Base-by-base conservation (phyloP, 768 basidiomycete genomes). In the Mycena maculata region DNA sequence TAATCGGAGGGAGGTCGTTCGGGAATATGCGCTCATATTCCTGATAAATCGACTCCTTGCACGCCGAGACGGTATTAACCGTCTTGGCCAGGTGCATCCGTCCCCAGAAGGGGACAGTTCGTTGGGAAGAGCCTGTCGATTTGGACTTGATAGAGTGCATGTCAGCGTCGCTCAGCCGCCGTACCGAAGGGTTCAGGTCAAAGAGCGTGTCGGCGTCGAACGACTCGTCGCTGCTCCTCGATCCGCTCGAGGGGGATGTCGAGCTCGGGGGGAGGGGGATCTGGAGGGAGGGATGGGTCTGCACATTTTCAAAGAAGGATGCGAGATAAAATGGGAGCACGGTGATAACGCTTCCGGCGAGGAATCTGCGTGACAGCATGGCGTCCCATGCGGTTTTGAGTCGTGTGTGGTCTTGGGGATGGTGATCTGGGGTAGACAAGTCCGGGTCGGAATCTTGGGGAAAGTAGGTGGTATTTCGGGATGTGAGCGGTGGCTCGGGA, bases 261-360 rank as follows among this genome's bases (percentile, higher is more conserved):
- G 65, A 71, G 52, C 69, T 60, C 2, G 60, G 62, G 3, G 69
- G 69, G 1, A 71, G 44, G 16, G 53, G 30, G 23, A 71, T 61
- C 13, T 71, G 69, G 15, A 71, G 28, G 20, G 69, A 33, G 28
- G 65, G 65, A n/a, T 85, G 82, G 3, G 83, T 78, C 69, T 83
- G 83, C 49, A 90, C 82, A 50, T 87, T 84, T 11, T 74, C 73
- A 69, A 92, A 92, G 57, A 83, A 84, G 20, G 83, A 78, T 1
- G 85, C 85, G 39, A 93, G 80, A 71, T 92, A 90, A 68, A 92
- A 90, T 0, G 90, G 90, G 54, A 92, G 82, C 55, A 92, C 82
- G 20, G 87, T 84, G 65, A 88, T 78, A 9, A 88, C 74, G 22
- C 85, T 85, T 10, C 85, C 75, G 0, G 86, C 78, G 36, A 92